Conservation (phyloP, 2,329 filamentous ascomycete species). For the Penicillium hordei region DNA sequence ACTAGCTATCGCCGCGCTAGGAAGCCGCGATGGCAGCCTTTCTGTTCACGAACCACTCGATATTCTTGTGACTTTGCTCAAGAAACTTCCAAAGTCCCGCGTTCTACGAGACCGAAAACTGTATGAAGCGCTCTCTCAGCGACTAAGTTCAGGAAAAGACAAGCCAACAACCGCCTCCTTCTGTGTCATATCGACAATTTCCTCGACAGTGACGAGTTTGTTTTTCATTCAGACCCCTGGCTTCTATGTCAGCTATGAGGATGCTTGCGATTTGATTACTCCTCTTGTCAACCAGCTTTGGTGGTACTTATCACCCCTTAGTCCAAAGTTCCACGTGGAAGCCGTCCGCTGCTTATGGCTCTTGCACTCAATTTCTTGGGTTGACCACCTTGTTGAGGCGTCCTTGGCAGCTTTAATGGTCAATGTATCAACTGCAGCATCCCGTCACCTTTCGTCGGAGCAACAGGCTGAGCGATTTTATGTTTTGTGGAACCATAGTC, state of each 20-base stretch:
- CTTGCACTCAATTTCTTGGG: constrained; percentile 69
- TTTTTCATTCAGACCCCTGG: constrained; percentile 39
- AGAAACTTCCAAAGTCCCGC: constrained; percentile 41
- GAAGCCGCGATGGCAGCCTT: constrained; percentile 27
- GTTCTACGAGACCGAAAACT: constrained; percentile 36
- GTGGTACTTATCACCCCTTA: constrained; percentile 74
- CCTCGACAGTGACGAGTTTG: constrained; percentile 51
- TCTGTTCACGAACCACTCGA: constrained; percentile 60
- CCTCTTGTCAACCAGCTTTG: constrained; percentile 72
- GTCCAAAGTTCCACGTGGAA: constrained; percentile 93
- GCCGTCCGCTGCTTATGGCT: constrained; percentile 83
- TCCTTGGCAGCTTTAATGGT: constrained; percentile 71
- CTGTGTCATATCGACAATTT: constrained; percentile 38
- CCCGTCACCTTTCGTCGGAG: constrained; percentile 32
- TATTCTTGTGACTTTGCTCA: constrained; percentile 55
- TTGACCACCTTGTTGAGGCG: constrained; percentile 75
- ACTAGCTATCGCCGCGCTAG: constrained; percentile 35
- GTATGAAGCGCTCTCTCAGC: constrained; percentile 35
- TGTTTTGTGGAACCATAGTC: constrained; percentile 46
- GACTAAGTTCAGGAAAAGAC: constrained; percentile 23
- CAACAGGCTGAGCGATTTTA: constrained; percentile 43
- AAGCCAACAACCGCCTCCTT: constrained; percentile 35
- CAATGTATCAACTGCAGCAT: constrained; percentile 35
- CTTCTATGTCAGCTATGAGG: constrained; percentile 42
- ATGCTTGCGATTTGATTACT: constrained; percentile 63